These are phyloP conservation scores for Zygosaccharomyces pseudobailii DNA, from an alignment of 1,139 yeast genomes.

Conservation along the genomic window DNA sequence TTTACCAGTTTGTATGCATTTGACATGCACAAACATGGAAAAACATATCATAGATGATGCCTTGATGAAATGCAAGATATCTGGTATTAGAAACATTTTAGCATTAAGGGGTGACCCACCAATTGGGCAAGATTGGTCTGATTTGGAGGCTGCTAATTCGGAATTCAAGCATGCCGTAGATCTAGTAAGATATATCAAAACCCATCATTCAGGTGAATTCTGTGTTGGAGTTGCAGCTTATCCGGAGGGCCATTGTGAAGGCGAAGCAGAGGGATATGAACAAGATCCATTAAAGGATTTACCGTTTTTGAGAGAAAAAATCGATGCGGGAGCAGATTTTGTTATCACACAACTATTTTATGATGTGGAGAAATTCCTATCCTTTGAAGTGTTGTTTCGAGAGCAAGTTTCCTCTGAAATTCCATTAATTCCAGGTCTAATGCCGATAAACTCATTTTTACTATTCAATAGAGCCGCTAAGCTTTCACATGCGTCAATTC, in stretches of 20 bases:
- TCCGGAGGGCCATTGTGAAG: slow-evolving; percentile 88
- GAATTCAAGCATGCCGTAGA: slow-evolving; percentile 76
- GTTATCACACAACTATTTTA: slow-evolving; percentile 84
- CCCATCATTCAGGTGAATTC: slow-evolving; percentile 66
- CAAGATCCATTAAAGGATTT: slow-evolving; percentile 65
- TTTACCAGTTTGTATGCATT: slow-evolving; percentile 83
- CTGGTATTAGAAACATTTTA: slow-evolving; percentile 78
- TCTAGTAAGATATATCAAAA: slow-evolving; percentile 69
- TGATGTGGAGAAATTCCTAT: slow-evolving; percentile 53
- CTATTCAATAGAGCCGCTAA: slow-evolving; percentile 86
- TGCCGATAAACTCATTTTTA: slow-evolving; percentile 92
- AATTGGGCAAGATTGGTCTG: slow-evolving; percentile 48
- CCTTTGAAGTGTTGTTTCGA: slow-evolving; percentile 43
- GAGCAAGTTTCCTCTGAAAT: slow-evolving; percentile 42
- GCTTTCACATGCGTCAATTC: slow-evolving; percentile 84
- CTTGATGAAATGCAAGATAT: slow-evolving; percentile 59
- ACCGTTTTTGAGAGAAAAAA: slow-evolving; percentile 73
- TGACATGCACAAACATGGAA: slow-evolving; percentile 94
- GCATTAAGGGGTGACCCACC: slow-evolving; percentile 97
- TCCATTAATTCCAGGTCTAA: slow-evolving; percentile 81
- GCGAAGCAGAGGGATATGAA: slow-evolving; percentile 60
- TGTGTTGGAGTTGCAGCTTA: slow-evolving; percentile 92
- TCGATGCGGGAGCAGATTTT: slow-evolving; percentile 93
- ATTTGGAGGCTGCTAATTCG: slow-evolving; percentile 28
- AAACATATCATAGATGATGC: slow-evolving; percentile 73